Conservation (phyloP, 495 filamentous ascomycete species). For the Pyronema omphalodes region DNA sequence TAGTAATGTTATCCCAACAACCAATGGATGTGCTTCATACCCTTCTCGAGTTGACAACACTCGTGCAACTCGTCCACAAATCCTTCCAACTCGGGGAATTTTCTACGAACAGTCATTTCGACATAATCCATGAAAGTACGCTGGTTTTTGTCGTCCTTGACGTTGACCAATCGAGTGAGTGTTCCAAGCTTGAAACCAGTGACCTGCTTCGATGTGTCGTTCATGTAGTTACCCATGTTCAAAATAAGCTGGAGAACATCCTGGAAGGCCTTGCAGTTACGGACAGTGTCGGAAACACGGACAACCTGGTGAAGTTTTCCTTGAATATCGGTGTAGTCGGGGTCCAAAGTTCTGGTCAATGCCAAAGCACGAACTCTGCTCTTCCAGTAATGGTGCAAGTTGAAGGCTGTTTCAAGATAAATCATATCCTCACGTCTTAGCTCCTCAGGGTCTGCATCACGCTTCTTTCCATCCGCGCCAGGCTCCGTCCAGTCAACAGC, state of each 20-base stretch:
- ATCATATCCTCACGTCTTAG: conserved; percentile 90
- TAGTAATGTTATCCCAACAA: not conserved
- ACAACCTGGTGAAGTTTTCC: conserved; percentile 67
- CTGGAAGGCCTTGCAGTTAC: conserved; percentile 81
- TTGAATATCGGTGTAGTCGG: conserved; percentile 81
- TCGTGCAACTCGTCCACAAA: conserved; percentile 73
- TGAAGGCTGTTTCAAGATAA: conserved; percentile 79
- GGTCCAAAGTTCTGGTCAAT: conserved; percentile 67
- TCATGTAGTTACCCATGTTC: conserved; percentile 99
- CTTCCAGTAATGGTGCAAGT: conserved; percentile 98
- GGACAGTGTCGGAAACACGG: conserved; percentile 65
- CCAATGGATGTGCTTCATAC: conserved; percentile 26
- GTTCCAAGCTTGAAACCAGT: conserved; percentile 95
- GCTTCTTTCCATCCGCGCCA: conserved; percentile 54
- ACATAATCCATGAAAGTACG: conserved; percentile 89
- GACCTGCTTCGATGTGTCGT: conserved; percentile 95
- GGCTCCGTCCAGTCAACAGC: conserved; percentile 92
- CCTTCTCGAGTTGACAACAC: conserved; percentile 66
- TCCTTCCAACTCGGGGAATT: conserved; percentile 87
- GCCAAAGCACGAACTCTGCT: conserved; percentile 78
- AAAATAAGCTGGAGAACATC: conserved; percentile 90
- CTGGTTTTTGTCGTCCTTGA: conserved; percentile 98
- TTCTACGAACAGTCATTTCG: conserved; percentile 89
- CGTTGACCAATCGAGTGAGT: conserved; percentile 84
- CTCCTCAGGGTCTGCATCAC: conserved; percentile 75